These are phyloP conservation scores for Camellia oleifera DNA, from an alignment of 179 eudicot species.

Conservation along the genomic window DNA sequence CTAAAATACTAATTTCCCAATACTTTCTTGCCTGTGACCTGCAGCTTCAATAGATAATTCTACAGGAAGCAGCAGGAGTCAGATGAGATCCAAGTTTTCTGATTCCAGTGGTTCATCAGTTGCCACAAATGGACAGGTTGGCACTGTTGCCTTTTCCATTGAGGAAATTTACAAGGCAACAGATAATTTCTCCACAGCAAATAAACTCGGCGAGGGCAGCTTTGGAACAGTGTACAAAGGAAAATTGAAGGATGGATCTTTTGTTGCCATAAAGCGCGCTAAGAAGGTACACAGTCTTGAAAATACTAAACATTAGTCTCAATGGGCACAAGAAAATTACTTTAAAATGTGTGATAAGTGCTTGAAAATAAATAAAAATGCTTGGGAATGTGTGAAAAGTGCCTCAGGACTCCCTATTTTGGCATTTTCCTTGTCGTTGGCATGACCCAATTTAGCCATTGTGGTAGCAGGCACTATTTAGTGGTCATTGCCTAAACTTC, in stretches of 20 bases:
- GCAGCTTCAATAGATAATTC: constrained; percentile 22
- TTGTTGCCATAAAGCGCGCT: constrained; percentile 73
- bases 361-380: no score
- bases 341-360: no score
- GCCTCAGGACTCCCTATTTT: no score
- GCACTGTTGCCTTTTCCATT: constrained; percentile 39
- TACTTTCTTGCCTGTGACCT: constrained; percentile 9
- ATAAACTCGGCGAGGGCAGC: constrained; percentile 65
- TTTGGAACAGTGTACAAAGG: constrained; percentile 74
- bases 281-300: constrained; percentile 41
- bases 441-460: no score
- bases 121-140: constrained; percentile 30
- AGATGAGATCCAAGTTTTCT: constrained; percentile 13
- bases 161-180: constrained; percentile 65
- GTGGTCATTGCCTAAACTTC: constrained; percentile 2
- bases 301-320: no score
- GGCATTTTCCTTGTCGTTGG: no score
- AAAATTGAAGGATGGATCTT: constrained; percentile 53
- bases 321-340: no score
- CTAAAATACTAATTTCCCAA: no score
- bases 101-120: constrained; percentile 32
- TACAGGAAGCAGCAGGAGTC: constrained; percentile 18
- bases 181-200: constrained; percentile 50
- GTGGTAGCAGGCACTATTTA: background rate
- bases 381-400: no score